Evolutionary conservation across 352 stramenopile genomes (phyloP).

Genomic region (Pythium phragmiticola): DNA sequence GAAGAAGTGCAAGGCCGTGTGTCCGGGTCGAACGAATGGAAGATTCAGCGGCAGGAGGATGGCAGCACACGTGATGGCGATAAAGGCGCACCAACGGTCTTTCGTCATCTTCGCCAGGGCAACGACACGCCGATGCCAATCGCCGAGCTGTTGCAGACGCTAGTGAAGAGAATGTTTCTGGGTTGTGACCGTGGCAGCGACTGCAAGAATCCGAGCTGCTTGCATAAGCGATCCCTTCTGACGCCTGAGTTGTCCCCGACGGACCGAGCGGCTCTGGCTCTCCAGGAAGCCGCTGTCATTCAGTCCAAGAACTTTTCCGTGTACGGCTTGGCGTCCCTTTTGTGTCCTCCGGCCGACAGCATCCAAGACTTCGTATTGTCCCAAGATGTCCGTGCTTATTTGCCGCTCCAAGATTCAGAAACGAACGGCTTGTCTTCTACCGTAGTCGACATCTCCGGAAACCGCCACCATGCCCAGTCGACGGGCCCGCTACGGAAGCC

Average conservation of each 20-base stretch:
- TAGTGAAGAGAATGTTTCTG: slow-evolving; percentile 19
- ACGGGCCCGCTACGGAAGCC: slow-evolving; percentile 51
- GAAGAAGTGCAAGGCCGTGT: slow-evolving; percentile 67
- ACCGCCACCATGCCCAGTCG: slow-evolving; percentile 40
- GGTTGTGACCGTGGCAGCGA: slow-evolving; percentile 15
- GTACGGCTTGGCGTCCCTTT: slow-evolving; percentile 37
- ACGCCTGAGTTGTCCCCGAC: slow-evolving; percentile 33
- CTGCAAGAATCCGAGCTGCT: slow-evolving; percentile 49
- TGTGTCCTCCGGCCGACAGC: slow-evolving; percentile 33
- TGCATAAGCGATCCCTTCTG: slow-evolving; percentile 6
- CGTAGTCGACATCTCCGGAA: slow-evolving; percentile 57
- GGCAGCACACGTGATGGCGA: slow-evolving; percentile 18
- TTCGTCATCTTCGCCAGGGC: background rate
- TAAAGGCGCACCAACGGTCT: background rate
- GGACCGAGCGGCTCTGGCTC: slow-evolving; percentile 43
- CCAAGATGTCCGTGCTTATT: slow-evolving; percentile 42
- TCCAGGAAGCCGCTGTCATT: slow-evolving; percentile 46
- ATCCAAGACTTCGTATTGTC: slow-evolving; percentile 48
- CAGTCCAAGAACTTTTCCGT: slow-evolving; percentile 35
- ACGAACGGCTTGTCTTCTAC: slow-evolving; percentile 4
- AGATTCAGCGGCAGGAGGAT: slow-evolving; percentile 64
- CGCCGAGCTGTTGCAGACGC: slow-evolving; percentile 4
- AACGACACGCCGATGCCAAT: background rate
- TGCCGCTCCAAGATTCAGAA: slow-evolving; percentile 57
- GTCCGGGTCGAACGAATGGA: slow-evolving; percentile 81